These are phyloP conservation scores for Dendrocalamus sinicus DNA, from an alignment of 176 grass and related monocot species.

Conservation along the genomic window DNA sequence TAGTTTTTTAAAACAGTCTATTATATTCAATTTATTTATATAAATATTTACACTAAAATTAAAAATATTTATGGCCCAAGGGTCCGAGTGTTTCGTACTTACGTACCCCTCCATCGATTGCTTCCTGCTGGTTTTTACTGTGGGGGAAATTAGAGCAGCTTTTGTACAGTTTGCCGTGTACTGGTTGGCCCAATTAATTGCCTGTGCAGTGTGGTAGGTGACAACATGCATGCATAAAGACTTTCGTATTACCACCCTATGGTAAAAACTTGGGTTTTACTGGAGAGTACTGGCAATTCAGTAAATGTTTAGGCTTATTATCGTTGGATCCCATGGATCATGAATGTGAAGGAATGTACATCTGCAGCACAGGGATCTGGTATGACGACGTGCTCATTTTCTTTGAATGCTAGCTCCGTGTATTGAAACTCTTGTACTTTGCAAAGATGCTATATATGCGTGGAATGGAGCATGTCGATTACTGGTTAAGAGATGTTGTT, in stretches of 20 bases:
- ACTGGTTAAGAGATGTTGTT: not conserved
- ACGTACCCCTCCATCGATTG: not conserved
- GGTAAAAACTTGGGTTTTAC: not conserved
- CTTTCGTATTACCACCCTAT: not conserved
- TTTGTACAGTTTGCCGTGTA: not conserved
- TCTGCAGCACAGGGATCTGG: constrained; percentile 22
- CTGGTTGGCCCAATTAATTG: constrained; percentile 20
- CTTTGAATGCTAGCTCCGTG: not conserved
- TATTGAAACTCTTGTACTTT: not conserved
- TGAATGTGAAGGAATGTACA: not conserved
- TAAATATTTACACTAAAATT: too few species aligned
- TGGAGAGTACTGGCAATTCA: too few species aligned
- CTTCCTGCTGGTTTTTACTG: not conserved
- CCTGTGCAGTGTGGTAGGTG: constrained; percentile 1
- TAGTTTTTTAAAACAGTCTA: too few species aligned
- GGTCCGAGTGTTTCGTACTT: too few species aligned
- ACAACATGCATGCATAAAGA: not conserved
- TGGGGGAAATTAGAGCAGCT: not conserved
- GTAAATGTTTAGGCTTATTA: not conserved
- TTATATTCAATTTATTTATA: too few species aligned
- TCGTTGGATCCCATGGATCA: not conserved
- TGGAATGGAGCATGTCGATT: not conserved
- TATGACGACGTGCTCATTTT: not conserved
- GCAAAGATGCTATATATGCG: not conserved
- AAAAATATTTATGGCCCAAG: too few species aligned